Evolutionary conservation across 768 basidiomycete genomes (phyloP), one percentile per base, ranked within the genome.

Genomic region (Kwoniella dejecticola): DNA sequence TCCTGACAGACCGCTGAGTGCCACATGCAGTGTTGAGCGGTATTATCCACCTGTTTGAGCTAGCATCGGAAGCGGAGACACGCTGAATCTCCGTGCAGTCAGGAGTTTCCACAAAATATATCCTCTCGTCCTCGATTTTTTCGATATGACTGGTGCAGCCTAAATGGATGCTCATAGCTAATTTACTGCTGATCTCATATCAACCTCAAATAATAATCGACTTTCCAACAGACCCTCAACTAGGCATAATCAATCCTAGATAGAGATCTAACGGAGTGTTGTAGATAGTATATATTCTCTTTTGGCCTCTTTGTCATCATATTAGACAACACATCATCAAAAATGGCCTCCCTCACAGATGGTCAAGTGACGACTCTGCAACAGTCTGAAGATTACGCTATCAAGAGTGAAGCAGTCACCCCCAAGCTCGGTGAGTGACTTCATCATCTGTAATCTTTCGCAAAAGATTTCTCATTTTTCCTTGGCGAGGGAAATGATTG

Each of bases 331-430:
- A n/a, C 45, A 47, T 47, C 62, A 62, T 7, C 49, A 19, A 48
- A 31, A 40, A 57, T 57, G 56, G 56, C 64, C 30, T 57, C 63
- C 27, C 42, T 74, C 53, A 55, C 69, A 17, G 64, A 71, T 29
- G 64, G 59, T 26, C 68, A 76, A 52, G 69, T 79, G 31, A 61
- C 68, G 23, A 72, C 69, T 41, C 59, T 79, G 11, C 77, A 79
- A 63, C 71, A 70, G 40, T 52, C 62, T n/a, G 75, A 73, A 27
- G 79, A 80, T 44, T 80, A 64, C 59, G 62, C 77, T 29, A 80
- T 80, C 72, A 80, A 80, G 70, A 74, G 74, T 54, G 75, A 77
- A 58, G 64, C 72, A 23, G 76, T 71, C 24, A 72, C 73, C 3
- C 78, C 79, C 21, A 73, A 74, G 42, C 75, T 80, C 31, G 79